Percentiles rank a stretch among this genome's conserved stretches.
Conservation (phyloP, 441 rosid genomes). For the Kokia cookei region DNA sequence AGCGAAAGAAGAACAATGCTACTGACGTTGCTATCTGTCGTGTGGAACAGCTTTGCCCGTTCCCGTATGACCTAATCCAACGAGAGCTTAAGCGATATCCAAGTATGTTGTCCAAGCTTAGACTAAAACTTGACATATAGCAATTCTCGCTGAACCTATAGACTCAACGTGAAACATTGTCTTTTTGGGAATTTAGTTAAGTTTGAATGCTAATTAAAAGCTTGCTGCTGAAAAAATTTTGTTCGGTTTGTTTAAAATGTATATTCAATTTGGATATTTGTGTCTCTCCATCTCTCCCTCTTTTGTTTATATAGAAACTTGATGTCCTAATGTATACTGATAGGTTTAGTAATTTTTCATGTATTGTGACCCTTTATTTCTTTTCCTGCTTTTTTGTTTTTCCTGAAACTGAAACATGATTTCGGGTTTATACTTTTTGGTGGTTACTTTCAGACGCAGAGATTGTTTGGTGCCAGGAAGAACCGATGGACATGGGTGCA, state of each 20-base stretch:
- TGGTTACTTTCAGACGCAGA: slow-evolving; percentile 58
- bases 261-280: neutral
- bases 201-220: neutral
- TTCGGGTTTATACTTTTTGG: neutral
- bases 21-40: slow-evolving; percentile 86
- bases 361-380: neutral
- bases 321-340: neutral
- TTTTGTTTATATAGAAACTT: neutral
- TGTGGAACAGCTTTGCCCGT: slow-evolving; percentile 93
- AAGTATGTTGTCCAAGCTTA: slow-evolving; percentile 40
- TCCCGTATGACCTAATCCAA: slow-evolving; percentile 89
- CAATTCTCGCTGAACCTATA: neutral
- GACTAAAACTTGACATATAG: neutral
- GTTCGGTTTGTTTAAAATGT: neutral
- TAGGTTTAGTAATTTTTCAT: neutral
- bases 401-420: neutral
- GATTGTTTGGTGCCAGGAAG: slow-evolving; percentile 98
- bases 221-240: neutral
- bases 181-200: neutral
- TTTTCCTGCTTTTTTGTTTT: neutral
- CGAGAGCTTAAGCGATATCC: slow-evolving; percentile 94
- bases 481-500: slow-evolving; percentile 96
- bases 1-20: slow-evolving; percentile 57
- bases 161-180: neutral
- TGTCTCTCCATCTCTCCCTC: neutral